A percentile compares a stretch with the other conserved stretches of the same genome.
phyloP scores from a whole-genome alignment of 495 filamentous ascomycete genomes.

The Trichoderma virens region DNA sequence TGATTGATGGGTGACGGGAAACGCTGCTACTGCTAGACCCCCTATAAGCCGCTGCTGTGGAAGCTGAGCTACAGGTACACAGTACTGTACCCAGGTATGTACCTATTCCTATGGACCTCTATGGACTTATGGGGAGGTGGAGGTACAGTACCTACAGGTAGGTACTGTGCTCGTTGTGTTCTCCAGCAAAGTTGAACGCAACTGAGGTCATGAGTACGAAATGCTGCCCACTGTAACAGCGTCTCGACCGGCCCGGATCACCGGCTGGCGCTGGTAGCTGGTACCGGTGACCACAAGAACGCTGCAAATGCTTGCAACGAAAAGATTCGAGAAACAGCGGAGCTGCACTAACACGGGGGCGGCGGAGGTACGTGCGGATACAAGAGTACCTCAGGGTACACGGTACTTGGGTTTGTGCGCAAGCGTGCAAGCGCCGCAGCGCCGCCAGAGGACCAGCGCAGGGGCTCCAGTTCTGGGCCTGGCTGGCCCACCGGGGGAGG shows the following conservation, averaged over 20 bases:
- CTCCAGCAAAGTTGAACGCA: too few species aligned
- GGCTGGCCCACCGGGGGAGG: constrained; percentile 2
- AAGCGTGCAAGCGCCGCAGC: not conserved
- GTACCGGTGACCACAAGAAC: not conserved
- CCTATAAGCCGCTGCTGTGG: not conserved
- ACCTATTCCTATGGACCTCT: too few species aligned
- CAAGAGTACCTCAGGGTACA: not conserved
- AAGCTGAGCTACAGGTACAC: too few species aligned
- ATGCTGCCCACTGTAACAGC: too few species aligned
- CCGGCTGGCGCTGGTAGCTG: not conserved
- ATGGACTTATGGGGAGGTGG: too few species aligned
- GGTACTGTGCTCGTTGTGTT: too few species aligned
- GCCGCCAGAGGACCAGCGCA: not conserved
- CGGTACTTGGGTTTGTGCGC: too few species aligned
- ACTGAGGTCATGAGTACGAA: too few species aligned
- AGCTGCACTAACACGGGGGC: not conserved
- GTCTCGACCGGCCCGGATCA: constrained; percentile 4
- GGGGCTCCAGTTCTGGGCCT: constrained; percentile 8
- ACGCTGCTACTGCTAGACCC: not conserved
- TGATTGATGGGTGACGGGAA: not conserved
- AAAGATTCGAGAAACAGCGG: constrained; percentile 4
- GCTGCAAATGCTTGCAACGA: not conserved
- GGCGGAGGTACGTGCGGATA: not conserved
- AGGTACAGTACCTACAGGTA: too few species aligned
- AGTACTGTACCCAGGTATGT: too few species aligned